Evolutionary conservation across 2,329 filamentous ascomycete genomes (phyloP).

Genomic region (Sporothrix curviconia): DNA sequence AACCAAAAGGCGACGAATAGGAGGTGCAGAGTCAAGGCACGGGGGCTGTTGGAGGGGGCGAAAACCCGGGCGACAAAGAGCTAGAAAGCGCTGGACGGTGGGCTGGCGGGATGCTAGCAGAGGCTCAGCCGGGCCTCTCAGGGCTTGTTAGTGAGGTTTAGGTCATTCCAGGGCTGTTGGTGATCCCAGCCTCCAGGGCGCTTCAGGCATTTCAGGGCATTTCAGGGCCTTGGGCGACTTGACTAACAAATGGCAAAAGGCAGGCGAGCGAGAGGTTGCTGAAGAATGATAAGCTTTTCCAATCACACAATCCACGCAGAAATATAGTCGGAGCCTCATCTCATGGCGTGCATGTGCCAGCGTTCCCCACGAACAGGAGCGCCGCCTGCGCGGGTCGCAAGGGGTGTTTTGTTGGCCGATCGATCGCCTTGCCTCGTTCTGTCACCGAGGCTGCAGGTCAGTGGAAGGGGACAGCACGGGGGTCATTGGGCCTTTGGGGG

Average conservation of each 20-base stretch:
- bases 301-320: too few species aligned
- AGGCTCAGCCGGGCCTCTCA: too few species aligned
- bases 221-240: background rate
- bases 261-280: too few species aligned
- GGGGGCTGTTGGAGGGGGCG: background rate
- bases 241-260: too few species aligned
- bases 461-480: background rate
- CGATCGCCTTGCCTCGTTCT: conserved; percentile 10
- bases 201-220: background rate
- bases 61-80: background rate
- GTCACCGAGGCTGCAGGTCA: conserved; percentile 8
- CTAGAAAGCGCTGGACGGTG: too few species aligned
- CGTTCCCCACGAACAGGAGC: conserved; percentile 6
- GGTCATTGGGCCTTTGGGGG: background rate
- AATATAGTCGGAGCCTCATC: conserved; percentile 2
- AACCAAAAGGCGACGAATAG: background rate
- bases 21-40: conserved; percentile 6
- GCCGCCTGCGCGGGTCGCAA: conserved; percentile 8
- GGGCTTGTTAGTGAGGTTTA: too few species aligned
- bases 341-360: conserved; percentile 8
- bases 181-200: too few species aligned
- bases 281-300: background rate
- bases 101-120: background rate
- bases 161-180: too few species aligned
- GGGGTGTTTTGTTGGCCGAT: conserved; percentile 2